Evolutionary conservation across 495 filamentous ascomycete genomes (phyloP).

Genomic region (Daldinia loculata): DNA sequence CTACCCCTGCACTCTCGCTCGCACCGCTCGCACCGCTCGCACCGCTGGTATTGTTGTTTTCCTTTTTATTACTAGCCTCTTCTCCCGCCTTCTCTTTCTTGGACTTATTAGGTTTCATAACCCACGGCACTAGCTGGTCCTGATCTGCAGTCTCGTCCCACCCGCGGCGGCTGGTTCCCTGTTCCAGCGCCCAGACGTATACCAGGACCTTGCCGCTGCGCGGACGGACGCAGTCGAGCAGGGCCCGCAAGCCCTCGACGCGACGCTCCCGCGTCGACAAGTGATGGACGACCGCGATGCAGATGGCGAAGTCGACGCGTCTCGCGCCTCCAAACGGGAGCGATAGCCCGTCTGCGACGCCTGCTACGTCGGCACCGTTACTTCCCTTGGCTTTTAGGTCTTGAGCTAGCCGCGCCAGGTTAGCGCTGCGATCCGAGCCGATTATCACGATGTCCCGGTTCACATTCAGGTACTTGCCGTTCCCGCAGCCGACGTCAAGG

Average conservation of each 20-base stretch:
- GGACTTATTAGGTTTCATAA: constrained; percentile 63
- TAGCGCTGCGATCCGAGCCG: constrained; percentile 85
- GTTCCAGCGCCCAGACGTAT: constrained; percentile 98
- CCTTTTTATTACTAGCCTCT: constrained; percentile 22
- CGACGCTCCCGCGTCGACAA: constrained; percentile 83
- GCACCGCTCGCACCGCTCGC: constrained; percentile 12
- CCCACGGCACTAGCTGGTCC: constrained; percentile 97
- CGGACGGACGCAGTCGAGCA: constrained; percentile 69
- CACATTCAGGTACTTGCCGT: constrained; percentile 91
- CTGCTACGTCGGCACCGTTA: constrained; percentile 47
- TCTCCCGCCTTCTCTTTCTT: constrained; percentile 43
- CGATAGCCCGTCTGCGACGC: constrained; percentile 76
- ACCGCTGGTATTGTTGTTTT: constrained; percentile 14
- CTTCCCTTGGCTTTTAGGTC: constrained; percentile 62
- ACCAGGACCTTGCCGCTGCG: constrained; percentile 74
- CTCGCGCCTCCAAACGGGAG: constrained; percentile 69
- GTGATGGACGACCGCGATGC: constrained; percentile 94
- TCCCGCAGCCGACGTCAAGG: constrained; percentile 92
- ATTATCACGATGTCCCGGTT: constrained; percentile 83
- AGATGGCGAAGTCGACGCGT: constrained; percentile 90
- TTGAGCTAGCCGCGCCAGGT: constrained; percentile 77
- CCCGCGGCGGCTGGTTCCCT: constrained; percentile 85
- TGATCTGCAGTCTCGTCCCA: constrained; percentile 86
- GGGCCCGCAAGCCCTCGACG: constrained; percentile 73
- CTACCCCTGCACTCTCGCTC: constrained; percentile 6